Conservation (phyloP, 2,329 filamentous ascomycete genomes). For the Cordyceps farinosa region DNA sequence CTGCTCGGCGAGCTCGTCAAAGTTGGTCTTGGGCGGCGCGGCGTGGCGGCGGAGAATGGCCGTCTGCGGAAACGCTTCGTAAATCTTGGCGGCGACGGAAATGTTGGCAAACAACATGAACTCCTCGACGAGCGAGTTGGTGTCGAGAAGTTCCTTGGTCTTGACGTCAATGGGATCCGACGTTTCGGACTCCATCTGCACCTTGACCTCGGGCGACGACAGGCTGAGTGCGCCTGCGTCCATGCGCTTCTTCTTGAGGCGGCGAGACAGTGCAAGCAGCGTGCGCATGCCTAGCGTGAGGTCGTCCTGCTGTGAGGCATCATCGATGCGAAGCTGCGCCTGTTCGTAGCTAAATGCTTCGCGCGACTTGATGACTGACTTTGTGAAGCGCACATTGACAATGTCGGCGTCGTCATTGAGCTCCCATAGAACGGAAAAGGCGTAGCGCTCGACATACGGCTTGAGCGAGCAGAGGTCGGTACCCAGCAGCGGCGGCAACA, state of each 20-base stretch:
- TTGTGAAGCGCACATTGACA: slow-evolving; percentile 82
- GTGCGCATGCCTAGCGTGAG: slow-evolving; percentile 86
- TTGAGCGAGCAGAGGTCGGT: slow-evolving; percentile 96
- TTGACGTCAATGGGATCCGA: slow-evolving; percentile 95
- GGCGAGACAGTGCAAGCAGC: slow-evolving; percentile 83
- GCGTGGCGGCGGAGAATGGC: slow-evolving; percentile 90
- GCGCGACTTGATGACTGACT: slow-evolving; percentile 94
- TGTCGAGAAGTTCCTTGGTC: slow-evolving; percentile 89
- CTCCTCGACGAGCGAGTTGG: slow-evolving; percentile 96
- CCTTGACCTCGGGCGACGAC: slow-evolving; percentile 95
- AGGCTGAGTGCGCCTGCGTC: slow-evolving; percentile 92
- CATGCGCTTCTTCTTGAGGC: slow-evolving; percentile 91
- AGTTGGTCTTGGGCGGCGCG: slow-evolving; percentile 90
- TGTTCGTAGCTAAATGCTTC: slow-evolving; percentile 98
- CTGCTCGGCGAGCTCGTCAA: slow-evolving; percentile 89
- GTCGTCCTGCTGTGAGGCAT: slow-evolving; percentile 80
- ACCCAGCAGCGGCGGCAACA: slow-evolving; percentile 93
- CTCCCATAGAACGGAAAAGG: slow-evolving; percentile 87
- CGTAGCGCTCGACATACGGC: slow-evolving; percentile 92
- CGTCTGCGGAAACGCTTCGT: slow-evolving; percentile 89
- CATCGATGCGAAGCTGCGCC: slow-evolving; percentile 90
- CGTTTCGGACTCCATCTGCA: slow-evolving; percentile 92
- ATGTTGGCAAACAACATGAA: slow-evolving; percentile 99
- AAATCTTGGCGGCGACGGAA: slow-evolving; percentile 85
- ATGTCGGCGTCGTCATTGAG: slow-evolving; percentile 81